Percentiles rank a stretch among this genome's conserved stretches.
Conservation (phyloP, 2,329 filamentous ascomycete genomes). For the Mycosphaerella sp. region DNA sequence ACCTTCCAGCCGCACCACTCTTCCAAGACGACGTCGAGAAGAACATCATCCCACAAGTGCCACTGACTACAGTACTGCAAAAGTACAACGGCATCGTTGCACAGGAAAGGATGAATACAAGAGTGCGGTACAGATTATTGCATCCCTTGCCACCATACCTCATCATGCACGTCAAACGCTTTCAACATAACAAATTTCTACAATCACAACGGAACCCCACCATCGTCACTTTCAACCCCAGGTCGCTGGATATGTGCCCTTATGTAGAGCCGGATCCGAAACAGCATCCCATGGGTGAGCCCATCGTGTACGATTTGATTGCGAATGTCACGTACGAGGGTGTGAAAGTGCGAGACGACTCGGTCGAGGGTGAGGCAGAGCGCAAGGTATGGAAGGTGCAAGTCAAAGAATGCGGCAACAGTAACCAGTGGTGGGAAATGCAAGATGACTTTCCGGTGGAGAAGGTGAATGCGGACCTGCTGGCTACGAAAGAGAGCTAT, state of each 20-base stretch:
- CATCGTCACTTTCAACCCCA: conserved; percentile 90
- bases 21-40: conserved; percentile 93
- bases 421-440: conserved; percentile 83
- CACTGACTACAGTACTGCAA: conserved; percentile 71
- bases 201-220: conserved; percentile 85
- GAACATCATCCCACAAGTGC: conserved; percentile 93
- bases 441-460: conserved; percentile 86
- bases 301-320: conserved; percentile 90
- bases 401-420: conserved; percentile 57
- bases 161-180: conserved; percentile 93
- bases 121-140: conserved; percentile 80
- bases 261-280: conserved; percentile 84
- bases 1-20: conserved; percentile 82
- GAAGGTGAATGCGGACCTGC: conserved; percentile 75
- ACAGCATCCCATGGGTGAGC: conserved; percentile 64
- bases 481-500: conserved; percentile 92
- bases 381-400: conserved; percentile 96
- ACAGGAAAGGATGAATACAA: conserved; percentile 82
- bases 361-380: conserved; percentile 82
- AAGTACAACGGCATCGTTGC: conserved; percentile 89
- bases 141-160: conserved; percentile 89
- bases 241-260: conserved; percentile 76
- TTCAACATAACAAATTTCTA: conserved; percentile 94
- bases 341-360: conserved; percentile 67
- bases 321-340: conserved; percentile 90